A percentile compares a stretch with the other conserved stretches of the same genome.
phyloP scores from a whole-genome alignment of 768 basidiomycete species.

The Tricholoma matsutake region DNA sequence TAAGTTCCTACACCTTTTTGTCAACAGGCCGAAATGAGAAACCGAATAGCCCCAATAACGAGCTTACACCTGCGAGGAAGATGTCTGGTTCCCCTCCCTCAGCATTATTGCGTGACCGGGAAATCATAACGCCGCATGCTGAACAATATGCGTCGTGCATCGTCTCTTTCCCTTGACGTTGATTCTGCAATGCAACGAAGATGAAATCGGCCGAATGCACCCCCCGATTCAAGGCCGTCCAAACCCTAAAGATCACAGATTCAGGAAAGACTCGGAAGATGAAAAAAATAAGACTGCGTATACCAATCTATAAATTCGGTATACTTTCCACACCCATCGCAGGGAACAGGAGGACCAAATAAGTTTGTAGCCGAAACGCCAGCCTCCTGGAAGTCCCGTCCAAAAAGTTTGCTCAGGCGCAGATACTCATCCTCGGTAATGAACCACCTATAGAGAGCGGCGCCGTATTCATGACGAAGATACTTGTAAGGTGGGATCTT shows the following conservation, averaged over 20 bases:
- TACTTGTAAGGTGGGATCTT: background rate
- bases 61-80: background rate
- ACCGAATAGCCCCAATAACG: background rate
- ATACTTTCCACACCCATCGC: conserved; percentile 2
- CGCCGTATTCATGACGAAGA: background rate
- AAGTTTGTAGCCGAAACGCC: background rate
- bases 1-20: background rate
- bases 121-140: background rate
- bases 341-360: background rate
- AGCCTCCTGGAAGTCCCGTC: background rate
- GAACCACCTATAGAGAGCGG: conserved; percentile 1
- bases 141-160: background rate
- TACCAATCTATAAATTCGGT: conserved; percentile 1
- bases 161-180: background rate
- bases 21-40: background rate
- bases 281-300: background rate
- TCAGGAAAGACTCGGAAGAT: background rate
- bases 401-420: conserved; percentile 1
- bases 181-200: background rate
- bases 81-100: conserved; percentile 1
- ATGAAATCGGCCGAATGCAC: conserved; percentile 1
- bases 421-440: conserved; percentile 1
- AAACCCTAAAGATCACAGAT: background rate
- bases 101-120: conserved; percentile 1
- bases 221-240: conserved; percentile 4